phyloP scores from a whole-genome alignment of 345 rosid genomes.

The Nephelium lappaceum region DNA sequence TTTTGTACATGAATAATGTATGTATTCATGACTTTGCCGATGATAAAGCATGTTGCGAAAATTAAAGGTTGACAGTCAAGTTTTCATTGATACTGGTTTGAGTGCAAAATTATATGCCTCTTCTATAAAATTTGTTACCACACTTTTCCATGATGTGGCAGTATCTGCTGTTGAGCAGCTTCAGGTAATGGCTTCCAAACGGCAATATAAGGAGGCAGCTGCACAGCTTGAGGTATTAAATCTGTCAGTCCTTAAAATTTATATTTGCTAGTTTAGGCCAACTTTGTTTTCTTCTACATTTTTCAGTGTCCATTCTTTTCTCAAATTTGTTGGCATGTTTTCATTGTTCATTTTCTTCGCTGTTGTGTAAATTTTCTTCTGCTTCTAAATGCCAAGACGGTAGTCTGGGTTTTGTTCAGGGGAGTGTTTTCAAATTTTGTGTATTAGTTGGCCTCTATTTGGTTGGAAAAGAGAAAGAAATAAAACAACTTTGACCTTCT shows the following conservation, averaged over 20 bases:
- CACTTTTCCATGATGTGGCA: slow-evolving; percentile 40
- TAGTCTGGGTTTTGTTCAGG: not conserved
- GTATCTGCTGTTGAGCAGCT: slow-evolving; percentile 99
- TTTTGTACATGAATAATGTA: not conserved
- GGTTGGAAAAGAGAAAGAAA: too few species aligned
- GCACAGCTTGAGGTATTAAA: slow-evolving; percentile 92
- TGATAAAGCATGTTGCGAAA: not conserved
- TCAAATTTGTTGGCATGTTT: not conserved
- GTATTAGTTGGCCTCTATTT: too few species aligned
- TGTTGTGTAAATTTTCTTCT: not conserved
- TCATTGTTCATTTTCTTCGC: not conserved
- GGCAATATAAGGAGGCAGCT: slow-evolving; percentile 96
- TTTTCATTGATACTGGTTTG: not conserved
- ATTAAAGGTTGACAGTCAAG: not conserved
- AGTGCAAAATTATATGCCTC: not conserved
- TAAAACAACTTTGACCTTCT: too few species aligned
- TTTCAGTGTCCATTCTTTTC: not conserved
- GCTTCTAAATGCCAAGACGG: not conserved
- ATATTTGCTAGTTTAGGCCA: not conserved
- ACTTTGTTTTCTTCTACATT: not conserved
- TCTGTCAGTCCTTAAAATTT: slow-evolving; percentile 9
- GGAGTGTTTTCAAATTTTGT: too few species aligned
- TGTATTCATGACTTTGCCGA: not conserved
- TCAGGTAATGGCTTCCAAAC: slow-evolving; percentile 97
- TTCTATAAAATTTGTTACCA: slow-evolving; percentile 16